Base-by-base conservation (phyloP, 768 basidiomycete genomes). In the Trametes meyenii region DNA sequence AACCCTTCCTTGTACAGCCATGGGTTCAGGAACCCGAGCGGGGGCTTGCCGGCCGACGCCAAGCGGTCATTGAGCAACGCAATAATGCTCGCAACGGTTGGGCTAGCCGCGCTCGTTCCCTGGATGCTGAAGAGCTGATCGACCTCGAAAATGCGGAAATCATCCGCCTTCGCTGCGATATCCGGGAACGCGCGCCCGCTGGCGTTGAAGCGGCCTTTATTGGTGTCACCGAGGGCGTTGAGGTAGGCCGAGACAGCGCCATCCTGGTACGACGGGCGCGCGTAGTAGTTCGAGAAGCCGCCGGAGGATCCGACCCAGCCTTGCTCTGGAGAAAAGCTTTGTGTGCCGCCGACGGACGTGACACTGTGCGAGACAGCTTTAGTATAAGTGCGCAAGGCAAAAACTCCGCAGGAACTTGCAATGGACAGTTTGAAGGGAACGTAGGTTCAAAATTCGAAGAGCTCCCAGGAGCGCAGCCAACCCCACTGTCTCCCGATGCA, bases 71-170 rank as follows among this genome's bases (percentile, higher is more conserved):
- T 77, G 40, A 90, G 70, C 63, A 90, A 79, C 12, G 87, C 77
- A 13, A 89, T 74, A 52, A 90, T 75, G 23, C 79, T 83, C 12
- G 89, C 81, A 55, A 91, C 86, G 0, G 85, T 77, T 1, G 89
- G 89, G 7, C 85, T 68, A 0, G 87, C 67, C 1, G 85, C 84
- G 12, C 86, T 88, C 2, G 89, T 91, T 29, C 89, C 89, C 1
- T 58, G 64, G 4, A 74, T 65, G 24, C 67, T 67, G 42, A 64
- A 69, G 62, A 71, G 74, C 29, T 60, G 61, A 17, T 69, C 64
- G 46, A 69, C 67, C 33, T 64, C 59, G 17, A 54, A 67, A 5
- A 60, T 42, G 36, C 66, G 3, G 58, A 73, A 71, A 58, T 69
- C 61, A 40, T 71, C 64, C 14, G 73, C 77, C 53, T 71, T 67